A percentile compares a stretch with the other conserved stretches of the same genome.
Evolutionary conservation across 208 protist genomes (phyloP).

Genomic region (Trypanosoma platydactyli): DNA sequence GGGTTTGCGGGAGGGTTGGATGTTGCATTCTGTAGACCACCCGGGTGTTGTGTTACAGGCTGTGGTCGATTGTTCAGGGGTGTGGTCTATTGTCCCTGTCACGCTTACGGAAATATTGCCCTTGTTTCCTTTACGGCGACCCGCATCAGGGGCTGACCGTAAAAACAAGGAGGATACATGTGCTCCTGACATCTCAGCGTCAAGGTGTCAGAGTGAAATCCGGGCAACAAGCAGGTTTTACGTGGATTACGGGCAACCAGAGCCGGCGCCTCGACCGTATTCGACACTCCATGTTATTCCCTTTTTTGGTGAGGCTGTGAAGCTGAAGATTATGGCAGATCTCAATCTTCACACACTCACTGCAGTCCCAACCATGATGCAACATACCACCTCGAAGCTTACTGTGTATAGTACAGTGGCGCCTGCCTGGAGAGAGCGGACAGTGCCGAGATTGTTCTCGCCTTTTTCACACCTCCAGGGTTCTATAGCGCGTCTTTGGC

Average conservation of each 20-base stretch:
- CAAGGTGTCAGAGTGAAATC: neutral
- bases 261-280: neutral
- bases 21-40: slow-evolving; percentile 5
- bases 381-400: neutral
- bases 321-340: neutral
- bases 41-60: slow-evolving; percentile 4
- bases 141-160: neutral
- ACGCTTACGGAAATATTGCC: neutral
- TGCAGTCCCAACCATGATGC: neutral
- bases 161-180: neutral
- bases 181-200: neutral
- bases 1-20: neutral
- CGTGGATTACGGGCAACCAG: neutral
- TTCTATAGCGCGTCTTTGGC: no score
- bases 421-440: neutral
- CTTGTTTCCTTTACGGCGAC: neutral
- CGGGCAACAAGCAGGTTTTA: neutral
- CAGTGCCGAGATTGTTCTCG: neutral
- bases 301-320: neutral
- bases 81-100: neutral
- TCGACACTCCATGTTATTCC: neutral
- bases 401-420: slow-evolving; percentile 11
- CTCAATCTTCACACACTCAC: slow-evolving; percentile 1
- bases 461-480: neutral
- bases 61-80: neutral